Evolutionary conservation across 768 basidiomycete genomes (phyloP), one percentile per base, ranked within the genome.

Genomic region (Leccinum sublutescens): DNA sequence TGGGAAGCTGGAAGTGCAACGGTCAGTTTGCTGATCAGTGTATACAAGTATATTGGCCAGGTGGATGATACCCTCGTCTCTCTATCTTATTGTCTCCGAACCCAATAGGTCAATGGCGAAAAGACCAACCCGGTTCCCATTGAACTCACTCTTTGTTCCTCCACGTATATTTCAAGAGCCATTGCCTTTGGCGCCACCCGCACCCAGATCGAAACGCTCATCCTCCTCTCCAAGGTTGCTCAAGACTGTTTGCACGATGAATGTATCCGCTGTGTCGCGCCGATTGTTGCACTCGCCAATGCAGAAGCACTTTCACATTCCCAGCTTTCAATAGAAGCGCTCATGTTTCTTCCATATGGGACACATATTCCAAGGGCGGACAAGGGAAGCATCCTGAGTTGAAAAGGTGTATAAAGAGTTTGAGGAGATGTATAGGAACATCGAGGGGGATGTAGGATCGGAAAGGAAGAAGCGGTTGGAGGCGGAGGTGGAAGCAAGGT

Each of bases 121-220:
- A 85, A 85, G 72, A 82, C 81, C 10, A 83, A 83, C 61, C 82
- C 82, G 7, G 79, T 82, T 5, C 81, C 82, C 0, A 82, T 84
- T 54, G 83, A 84, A 62, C 74, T 82, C 40, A 71, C 75, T 19
- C 77, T 84, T 55, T 79, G 80, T 19, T 81, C 82, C 3, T 71
- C 71, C 4, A 77, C 80, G 17, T 38, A 38, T 38, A 47, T 47
- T 17, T 68, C 74, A 0, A 83, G 85, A 55, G 82, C 79, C 31
- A 77, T 85, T 62, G 78, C 85, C 52, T 85, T 85, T 45, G 84
- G 83, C 11, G 74, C 78, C 15, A 77, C 71, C 10, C 69, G 78
- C 29, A 75, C 81, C 7, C 82, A 85, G 54, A 73, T 78, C 7
- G 83, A 84, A 5, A 77, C 75, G 12, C 71, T 85, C 15, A 77